These are phyloP conservation scores for Phaffomyces opuntiae DNA, from an alignment of 805 yeast species.

Conservation along the genomic window DNA sequence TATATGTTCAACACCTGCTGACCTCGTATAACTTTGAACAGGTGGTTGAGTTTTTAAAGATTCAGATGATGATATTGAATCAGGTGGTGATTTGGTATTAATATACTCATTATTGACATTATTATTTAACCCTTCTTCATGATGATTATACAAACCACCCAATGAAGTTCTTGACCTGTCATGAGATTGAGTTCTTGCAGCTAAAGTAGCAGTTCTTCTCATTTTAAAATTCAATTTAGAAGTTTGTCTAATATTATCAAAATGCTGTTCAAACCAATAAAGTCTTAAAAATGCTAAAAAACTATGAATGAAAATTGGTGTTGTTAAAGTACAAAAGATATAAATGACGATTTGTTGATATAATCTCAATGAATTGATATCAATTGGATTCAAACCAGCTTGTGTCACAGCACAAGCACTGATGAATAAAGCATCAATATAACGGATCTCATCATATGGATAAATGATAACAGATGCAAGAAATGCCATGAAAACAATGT, in stretches of 20 bases:
- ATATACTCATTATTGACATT: too few species aligned
- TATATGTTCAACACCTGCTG: conserved; percentile 7
- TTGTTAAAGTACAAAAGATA: conserved; percentile 55
- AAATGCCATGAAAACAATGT: conserved; percentile 52
- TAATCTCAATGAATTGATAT: conserved; percentile 52
- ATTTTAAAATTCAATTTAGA: conserved; percentile 76
- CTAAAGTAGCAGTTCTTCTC: conserved; percentile 73
- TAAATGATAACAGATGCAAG: conserved; percentile 70
- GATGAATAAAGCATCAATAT: conserved; percentile 76
- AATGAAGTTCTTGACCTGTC: conserved; percentile 15
- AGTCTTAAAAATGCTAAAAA: conserved; percentile 68
- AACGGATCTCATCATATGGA: conserved; percentile 57
- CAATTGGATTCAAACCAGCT: conserved; percentile 83
- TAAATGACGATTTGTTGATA: conserved; percentile 80
- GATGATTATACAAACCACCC: neutral
- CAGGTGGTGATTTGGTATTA: too few species aligned
- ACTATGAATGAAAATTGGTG: conserved; percentile 87
- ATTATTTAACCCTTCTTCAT: too few species aligned
- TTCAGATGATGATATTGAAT: neutral
- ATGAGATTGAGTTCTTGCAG: conserved; percentile 38
- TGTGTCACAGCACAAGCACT: conserved; percentile 78
- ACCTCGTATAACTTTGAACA: neutral
- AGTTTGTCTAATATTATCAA: conserved; percentile 70
- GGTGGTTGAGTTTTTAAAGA: neutral
- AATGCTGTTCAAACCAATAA: conserved; percentile 83